Percentiles rank a stretch among this genome's conserved stretches.
phyloP scores from a whole-genome alignment of 2,329 filamentous ascomycete species.

The Colletotrichum sp. region DNA sequence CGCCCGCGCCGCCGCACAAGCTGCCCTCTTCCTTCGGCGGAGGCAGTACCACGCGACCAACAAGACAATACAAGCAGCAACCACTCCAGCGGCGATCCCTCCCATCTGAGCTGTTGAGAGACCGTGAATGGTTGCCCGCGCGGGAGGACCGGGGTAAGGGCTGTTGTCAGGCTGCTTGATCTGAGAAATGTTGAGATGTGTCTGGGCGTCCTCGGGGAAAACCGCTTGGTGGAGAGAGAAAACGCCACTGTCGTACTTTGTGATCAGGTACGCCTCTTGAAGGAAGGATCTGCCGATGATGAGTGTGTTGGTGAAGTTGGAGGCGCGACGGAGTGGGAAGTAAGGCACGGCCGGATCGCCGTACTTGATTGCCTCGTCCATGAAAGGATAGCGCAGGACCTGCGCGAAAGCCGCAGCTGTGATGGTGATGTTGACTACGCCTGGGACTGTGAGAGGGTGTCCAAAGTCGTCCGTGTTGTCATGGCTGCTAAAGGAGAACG shows the following conservation, averaged over 20 bases:
- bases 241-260: slow-evolving; percentile 56
- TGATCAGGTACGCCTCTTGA: slow-evolving; percentile 70
- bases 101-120: slow-evolving; percentile 47
- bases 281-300: slow-evolving; percentile 72
- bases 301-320: slow-evolving; percentile 51
- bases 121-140: slow-evolving; percentile 18
- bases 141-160: slow-evolving; percentile 47
- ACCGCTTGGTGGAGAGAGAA: slow-evolving; percentile 63
- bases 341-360: slow-evolving; percentile 58
- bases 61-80: slow-evolving; percentile 32
- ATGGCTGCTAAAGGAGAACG: slow-evolving; percentile 60
- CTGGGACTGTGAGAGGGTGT: slow-evolving; percentile 50
- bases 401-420: slow-evolving; percentile 56
- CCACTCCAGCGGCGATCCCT: slow-evolving; percentile 51
- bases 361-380: slow-evolving; percentile 45
- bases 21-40: slow-evolving; percentile 37
- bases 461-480: slow-evolving; percentile 60
- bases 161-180: slow-evolving; percentile 51
- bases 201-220: slow-evolving; percentile 50
- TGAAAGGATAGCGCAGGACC: slow-evolving; percentile 54
- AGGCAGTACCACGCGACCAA: slow-evolving; percentile 34
- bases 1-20: slow-evolving; percentile 23
- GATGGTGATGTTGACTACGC: slow-evolving; percentile 62
- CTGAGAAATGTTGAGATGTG: slow-evolving; percentile 43
- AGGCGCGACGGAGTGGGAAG: slow-evolving; percentile 66